Conservation (phyloP, 306 rosid species). For the Cyclanthera cordifolia region DNA sequence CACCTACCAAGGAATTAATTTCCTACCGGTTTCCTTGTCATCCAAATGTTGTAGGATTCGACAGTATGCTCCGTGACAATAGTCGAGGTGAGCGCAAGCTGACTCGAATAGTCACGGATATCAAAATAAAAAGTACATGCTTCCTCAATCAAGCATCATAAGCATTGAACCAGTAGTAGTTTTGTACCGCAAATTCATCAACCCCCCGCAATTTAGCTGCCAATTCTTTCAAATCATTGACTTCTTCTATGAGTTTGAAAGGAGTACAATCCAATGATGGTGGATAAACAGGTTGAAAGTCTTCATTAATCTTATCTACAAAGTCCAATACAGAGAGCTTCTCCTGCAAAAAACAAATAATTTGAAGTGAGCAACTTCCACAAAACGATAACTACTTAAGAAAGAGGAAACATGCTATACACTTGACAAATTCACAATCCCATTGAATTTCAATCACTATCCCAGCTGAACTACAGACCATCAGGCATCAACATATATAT, state of each 20-base stretch:
- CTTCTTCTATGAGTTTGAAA: slow-evolving; percentile 62
- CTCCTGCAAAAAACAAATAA: slow-evolving; percentile 34
- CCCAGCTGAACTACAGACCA: not conserved
- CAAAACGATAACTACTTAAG: not conserved
- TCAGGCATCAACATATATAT: too few species aligned
- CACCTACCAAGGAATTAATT: too few species aligned
- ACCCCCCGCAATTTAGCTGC: slow-evolving; percentile 63
- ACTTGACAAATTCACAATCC: slow-evolving; percentile 5
- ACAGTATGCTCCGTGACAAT: too few species aligned
- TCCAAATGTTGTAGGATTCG: too few species aligned
- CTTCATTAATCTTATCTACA: slow-evolving; percentile 40
- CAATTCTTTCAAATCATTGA: slow-evolving; percentile 66
- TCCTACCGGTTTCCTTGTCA: too few species aligned
- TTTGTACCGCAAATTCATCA: slow-evolving; percentile 69
- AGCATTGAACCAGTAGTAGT: not conserved
- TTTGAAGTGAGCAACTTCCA: slow-evolving; percentile 10
- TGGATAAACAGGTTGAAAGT: slow-evolving; percentile 42
- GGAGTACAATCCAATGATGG: slow-evolving; percentile 49
- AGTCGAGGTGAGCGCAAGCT: too few species aligned
- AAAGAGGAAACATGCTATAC: not conserved
- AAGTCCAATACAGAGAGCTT: slow-evolving; percentile 50
- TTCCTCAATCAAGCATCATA: not conserved
- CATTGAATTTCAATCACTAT: not conserved
- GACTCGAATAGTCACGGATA: too few species aligned
- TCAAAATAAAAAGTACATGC: too few species aligned